Evolutionary conservation across 1,284 basidiomycete genomes (phyloP).

Genomic region (Tranzscheliella williamsii): DNA sequence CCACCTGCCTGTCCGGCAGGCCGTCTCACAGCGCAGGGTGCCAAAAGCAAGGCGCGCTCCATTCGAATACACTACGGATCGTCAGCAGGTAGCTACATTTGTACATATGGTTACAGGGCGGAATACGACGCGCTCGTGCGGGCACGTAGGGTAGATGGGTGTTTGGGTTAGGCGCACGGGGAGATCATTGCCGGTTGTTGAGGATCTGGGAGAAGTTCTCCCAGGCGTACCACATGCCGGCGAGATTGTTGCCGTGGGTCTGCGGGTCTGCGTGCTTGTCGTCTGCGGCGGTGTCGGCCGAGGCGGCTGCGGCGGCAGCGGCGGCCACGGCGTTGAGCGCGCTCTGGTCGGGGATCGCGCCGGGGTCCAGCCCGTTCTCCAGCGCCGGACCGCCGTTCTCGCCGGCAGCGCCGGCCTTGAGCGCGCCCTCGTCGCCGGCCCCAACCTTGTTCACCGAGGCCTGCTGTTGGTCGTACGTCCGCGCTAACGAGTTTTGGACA

Average conservation of each 20-base stretch:
- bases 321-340: conserved; percentile 35
- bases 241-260: conserved; percentile 29
- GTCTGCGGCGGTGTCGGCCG: conserved; percentile 10
- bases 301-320: conserved; percentile 20
- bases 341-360: conserved; percentile 22
- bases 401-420: not conserved
- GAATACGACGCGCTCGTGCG: too few species aligned
- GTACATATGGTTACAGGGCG: too few species aligned
- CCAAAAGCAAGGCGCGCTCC: too few species aligned
- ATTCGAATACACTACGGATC: too few species aligned
- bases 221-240: conserved; percentile 36
- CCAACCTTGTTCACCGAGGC: conserved; percentile 4
- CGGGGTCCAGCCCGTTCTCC: conserved; percentile 11
- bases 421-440: not conserved
- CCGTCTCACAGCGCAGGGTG: too few species aligned
- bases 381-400: not conserved
- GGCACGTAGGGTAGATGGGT: too few species aligned
- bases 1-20: too few species aligned
- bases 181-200: conserved; percentile 41
- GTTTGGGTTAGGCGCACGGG: too few species aligned
- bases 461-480: conserved; percentile 38
- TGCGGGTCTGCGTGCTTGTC: conserved; percentile 18
- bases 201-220: conserved; percentile 47
- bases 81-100: too few species aligned
- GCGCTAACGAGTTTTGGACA: conserved; percentile 31